Percentiles rank a stretch among this genome's conserved stretches.
These are phyloP conservation scores for Ceratobasidium sp. DNA, from an alignment of 1,284 basidiomycete species.

Conservation along the genomic window DNA sequence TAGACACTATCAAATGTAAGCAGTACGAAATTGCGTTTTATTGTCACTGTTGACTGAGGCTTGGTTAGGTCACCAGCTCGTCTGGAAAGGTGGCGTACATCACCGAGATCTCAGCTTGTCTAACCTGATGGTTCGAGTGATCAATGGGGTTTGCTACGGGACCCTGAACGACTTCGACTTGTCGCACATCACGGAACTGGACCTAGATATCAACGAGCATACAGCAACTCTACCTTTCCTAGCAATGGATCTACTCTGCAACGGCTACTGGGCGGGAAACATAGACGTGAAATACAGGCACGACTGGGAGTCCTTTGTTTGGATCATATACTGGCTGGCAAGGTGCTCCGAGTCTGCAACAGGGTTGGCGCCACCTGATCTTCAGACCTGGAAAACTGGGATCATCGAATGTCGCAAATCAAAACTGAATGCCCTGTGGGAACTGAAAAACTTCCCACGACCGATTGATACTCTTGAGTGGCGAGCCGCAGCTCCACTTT, in stretches of 20 bases:
- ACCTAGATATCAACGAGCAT: neutral
- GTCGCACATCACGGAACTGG: neutral
- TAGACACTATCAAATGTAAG: conserved; percentile 7
- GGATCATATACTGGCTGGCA: conserved; percentile 3
- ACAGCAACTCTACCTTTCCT: neutral
- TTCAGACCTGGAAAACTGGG: too few species aligned
- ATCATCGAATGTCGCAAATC: too few species aligned
- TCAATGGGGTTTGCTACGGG: neutral
- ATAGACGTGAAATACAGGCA: neutral
- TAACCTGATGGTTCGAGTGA: neutral
- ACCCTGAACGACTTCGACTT: conserved; percentile 5
- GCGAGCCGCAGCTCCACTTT: too few species aligned
- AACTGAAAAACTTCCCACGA: too few species aligned
- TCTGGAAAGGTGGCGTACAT: neutral
- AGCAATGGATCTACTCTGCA: neutral
- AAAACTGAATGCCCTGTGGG: too few species aligned
- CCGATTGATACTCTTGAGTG: too few species aligned
- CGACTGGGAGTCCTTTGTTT: conserved; percentile 2
- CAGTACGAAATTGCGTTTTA: neutral
- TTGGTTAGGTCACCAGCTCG: conserved; percentile 6
- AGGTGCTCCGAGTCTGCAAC: neutral
- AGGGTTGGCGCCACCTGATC: too few species aligned
- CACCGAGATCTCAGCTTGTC: neutral
- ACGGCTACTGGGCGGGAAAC: neutral
- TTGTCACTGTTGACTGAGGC: neutral